A percentile compares a stretch with the other conserved stretches of the same genome.
Conservation (phyloP, 495 filamentous ascomycete genomes). For the Aspergillus carlsbadensis region DNA sequence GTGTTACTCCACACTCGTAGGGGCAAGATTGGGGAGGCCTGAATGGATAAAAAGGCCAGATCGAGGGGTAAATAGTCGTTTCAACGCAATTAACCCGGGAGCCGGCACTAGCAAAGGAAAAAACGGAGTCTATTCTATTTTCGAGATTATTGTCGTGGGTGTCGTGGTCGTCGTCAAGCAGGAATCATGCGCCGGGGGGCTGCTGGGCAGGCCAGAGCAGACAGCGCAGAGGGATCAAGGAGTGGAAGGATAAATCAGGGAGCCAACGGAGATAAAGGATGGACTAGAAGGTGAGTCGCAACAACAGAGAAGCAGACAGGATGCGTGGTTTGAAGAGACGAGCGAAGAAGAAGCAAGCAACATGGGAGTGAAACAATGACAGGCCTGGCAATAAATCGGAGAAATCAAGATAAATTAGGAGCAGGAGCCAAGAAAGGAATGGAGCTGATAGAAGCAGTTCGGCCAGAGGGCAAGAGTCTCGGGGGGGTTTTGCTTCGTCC, state of each 20-base stretch:
- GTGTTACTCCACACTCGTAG: slow-evolving; percentile 20
- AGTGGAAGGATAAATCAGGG: slow-evolving; percentile 10
- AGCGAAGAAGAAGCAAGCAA: slow-evolving; percentile 6
- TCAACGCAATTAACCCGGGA: slow-evolving; percentile 15
- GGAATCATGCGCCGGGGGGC: not conserved
- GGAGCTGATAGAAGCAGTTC: too few species aligned
- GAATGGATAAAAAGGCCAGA: slow-evolving; percentile 6
- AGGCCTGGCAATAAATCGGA: not conserved
- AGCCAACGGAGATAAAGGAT: slow-evolving; percentile 9
- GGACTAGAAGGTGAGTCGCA: slow-evolving; percentile 27
- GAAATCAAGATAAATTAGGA: slow-evolving; percentile 7
- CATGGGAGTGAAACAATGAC: slow-evolving; percentile 7
- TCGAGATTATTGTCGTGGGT: slow-evolving; percentile 8
- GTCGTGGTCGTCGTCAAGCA: slow-evolving; percentile 11
- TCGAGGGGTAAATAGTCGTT: slow-evolving; percentile 14
- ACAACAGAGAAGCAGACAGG: not conserved
- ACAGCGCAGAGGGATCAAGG: slow-evolving; percentile 10
- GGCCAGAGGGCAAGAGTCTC: too few species aligned
- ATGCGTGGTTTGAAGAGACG: not conserved
- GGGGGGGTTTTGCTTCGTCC: slow-evolving; percentile 15
- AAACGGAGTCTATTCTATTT: slow-evolving; percentile 12
- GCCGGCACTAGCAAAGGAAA: not conserved
- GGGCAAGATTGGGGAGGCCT: slow-evolving; percentile 2
- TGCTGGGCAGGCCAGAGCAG: too few species aligned
- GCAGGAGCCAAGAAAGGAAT: not conserved